Evolutionary conservation across 352 stramenopile genomes (phyloP).

Genomic region (Phytophthora quininea): DNA sequence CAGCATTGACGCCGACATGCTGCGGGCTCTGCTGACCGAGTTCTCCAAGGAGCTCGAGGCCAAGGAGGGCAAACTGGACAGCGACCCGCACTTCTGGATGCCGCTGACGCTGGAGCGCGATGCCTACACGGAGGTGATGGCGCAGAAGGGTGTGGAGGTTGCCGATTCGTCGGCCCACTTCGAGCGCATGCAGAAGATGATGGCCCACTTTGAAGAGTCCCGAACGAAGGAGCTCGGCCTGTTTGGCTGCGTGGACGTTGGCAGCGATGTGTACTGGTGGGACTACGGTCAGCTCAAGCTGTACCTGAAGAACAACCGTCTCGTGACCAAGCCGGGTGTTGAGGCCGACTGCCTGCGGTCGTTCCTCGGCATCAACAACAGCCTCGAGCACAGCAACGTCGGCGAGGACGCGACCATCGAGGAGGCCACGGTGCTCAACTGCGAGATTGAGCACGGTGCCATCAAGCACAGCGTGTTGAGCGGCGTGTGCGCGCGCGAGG

Average conservation of each 20-base stretch:
- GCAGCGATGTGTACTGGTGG: constrained; percentile 97
- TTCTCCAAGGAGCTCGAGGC: constrained; percentile 90
- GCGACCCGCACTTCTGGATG: constrained; percentile 99
- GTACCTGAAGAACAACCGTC: constrained; percentile 97
- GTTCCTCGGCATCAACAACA: constrained; percentile 85
- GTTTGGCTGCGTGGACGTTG: constrained; percentile 98
- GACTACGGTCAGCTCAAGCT: constrained; percentile 98
- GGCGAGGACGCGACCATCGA: constrained; percentile 62
- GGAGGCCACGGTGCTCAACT: constrained; percentile 80
- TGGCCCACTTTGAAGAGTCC: constrained; percentile 80
- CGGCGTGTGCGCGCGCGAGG: constrained; percentile 87
- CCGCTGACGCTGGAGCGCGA: constrained; percentile 93
- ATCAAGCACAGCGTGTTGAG: constrained; percentile 90
- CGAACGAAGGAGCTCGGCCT: constrained; percentile 79
- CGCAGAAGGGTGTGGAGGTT: constrained; percentile 90
- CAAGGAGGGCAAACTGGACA: constrained; percentile 96
- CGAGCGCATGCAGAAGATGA: constrained; percentile 93
- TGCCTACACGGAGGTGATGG: constrained; percentile 95
- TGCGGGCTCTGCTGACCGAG: constrained; percentile 92
- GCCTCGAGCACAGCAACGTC: constrained; percentile 77
- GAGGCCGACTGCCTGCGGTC: constrained; percentile 80
- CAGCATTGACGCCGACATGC: constrained; percentile 93
- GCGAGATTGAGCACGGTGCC: constrained; percentile 64
- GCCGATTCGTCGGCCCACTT: constrained; percentile 84
- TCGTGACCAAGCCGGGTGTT: constrained; percentile 90